These are phyloP conservation scores for Alternaria sp. DNA, from an alignment of 2,329 filamentous ascomycete species.

Conservation along the genomic window DNA sequence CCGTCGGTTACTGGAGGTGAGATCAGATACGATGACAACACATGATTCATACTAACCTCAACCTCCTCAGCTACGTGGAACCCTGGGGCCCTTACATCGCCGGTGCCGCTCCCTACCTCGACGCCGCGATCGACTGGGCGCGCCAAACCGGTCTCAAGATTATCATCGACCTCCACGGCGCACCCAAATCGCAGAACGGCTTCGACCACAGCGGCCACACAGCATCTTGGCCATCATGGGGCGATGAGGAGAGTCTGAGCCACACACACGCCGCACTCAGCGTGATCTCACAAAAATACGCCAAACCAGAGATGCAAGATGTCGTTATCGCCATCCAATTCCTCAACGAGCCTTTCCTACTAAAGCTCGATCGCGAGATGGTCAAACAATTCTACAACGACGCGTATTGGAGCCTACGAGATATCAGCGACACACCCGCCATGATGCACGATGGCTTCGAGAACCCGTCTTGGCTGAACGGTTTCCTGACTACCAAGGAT, in stretches of 20 bases:
- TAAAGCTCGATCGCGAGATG: constrained; percentile 53
- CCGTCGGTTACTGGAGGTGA: constrained; percentile 66
- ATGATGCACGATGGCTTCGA: constrained; percentile 66
- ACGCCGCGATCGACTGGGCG: constrained; percentile 63
- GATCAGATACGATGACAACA: too few species aligned
- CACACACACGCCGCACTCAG: constrained; percentile 64
- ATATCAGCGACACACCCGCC: constrained; percentile 56
- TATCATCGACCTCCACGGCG: constrained; percentile 64
- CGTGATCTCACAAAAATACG: constrained; percentile 63
- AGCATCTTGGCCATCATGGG: constrained; percentile 52
- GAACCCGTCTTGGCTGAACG: constrained; percentile 63
- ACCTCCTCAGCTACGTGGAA: constrained; percentile 29
- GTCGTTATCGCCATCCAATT: constrained; percentile 65
- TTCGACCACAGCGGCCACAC: constrained; percentile 67
- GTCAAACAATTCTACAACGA: constrained; percentile 63
- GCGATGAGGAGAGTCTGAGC: constrained; percentile 54
- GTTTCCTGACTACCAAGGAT: constrained; percentile 60
- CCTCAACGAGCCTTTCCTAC: constrained; percentile 62
- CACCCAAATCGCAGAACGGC: constrained; percentile 62
- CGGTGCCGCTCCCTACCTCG: constrained; percentile 61
- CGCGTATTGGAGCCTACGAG: constrained; percentile 57
- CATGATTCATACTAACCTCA: too few species aligned
- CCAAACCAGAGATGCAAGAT: constrained; percentile 58
- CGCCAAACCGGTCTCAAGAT: constrained; percentile 60
- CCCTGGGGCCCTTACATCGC: constrained; percentile 56